Evolutionary conservation across 331 rosid genomes (phyloP), one percentile per base, ranked within the genome.

Genomic region (Acacia pycnantha): DNA sequence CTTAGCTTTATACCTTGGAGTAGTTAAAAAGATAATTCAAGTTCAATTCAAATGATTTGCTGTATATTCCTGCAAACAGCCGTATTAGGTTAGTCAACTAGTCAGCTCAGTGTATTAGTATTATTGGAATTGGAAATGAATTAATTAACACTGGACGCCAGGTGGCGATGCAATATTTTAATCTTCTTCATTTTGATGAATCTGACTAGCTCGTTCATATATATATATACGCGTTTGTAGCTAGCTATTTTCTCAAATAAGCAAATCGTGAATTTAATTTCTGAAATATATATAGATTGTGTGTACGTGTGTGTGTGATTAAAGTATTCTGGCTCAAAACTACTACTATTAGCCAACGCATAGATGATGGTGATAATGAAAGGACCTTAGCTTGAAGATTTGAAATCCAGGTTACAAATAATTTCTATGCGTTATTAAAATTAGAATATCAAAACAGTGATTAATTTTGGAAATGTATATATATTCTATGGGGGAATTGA

Each of bases 41-140:
- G 3, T 51, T 16, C 7, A 74, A 56, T 13, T 82, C 31, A 31
- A 68, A 31, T 68, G 37, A 37, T 67, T 53, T 29, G 51, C 44
- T 76, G 72, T 43, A 61, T 2, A 53, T 29, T 53, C 5, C 11
- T 53, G 59, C 59, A 24, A 33, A 10, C 16, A 22, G 67, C 68
- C 9, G 2, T 70, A n/a, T n/a, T n/a, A 3, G 21, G 43, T 70
- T 59, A 35, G 37, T 59, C 53, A 71, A 77, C 72, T 74, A 71
- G 62, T 50, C 53, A 83, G 33, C 47, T 70, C 61, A 71, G 26
- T 31, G 3, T 24, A 51, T 6, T 18, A 21, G 26, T 0, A 10
- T 59, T 70, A 70, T n/a, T 59, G 2, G 54, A 66, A 82, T 15
- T 47, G 54, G 53, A 77, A 72, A 72, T 77, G 86, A 71, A 77